Conservation (phyloP, 2,329 filamentous ascomycete genomes). For the Nigrograna mackinnonii region DNA sequence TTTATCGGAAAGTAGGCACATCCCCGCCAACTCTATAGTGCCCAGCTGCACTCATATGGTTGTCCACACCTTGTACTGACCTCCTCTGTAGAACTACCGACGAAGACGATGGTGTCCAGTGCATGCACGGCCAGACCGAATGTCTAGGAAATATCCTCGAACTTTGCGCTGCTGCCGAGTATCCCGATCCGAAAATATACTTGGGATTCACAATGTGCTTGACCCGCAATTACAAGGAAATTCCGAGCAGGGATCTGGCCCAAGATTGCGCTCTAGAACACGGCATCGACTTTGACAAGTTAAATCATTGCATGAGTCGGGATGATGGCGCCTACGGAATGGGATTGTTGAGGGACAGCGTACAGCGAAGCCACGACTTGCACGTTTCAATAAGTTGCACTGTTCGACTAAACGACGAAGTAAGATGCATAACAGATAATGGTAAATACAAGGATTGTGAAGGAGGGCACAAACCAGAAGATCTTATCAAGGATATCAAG, state of each 20-base stretch:
- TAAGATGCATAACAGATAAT: slow-evolving; percentile 82
- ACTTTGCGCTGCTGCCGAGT: slow-evolving; percentile 83
- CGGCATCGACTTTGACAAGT: slow-evolving; percentile 76
- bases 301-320: slow-evolving; percentile 81
- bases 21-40: neutral
- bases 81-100: slow-evolving; percentile 57
- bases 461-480: slow-evolving; percentile 66
- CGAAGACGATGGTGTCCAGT: slow-evolving; percentile 79
- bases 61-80: slow-evolving; percentile 3
- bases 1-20: slow-evolving; percentile 77
- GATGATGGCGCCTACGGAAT: slow-evolving; percentile 75
- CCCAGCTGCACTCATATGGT: no score
- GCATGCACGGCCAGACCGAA: slow-evolving; percentile 86
- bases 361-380: slow-evolving; percentile 60
- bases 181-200: slow-evolving; percentile 82
- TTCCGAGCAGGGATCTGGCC: slow-evolving; percentile 78
- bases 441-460: slow-evolving; percentile 81
- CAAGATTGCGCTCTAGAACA: slow-evolving; percentile 90
- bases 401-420: slow-evolving; percentile 69
- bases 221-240: slow-evolving; percentile 72
- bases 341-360: slow-evolving; percentile 68
- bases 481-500: slow-evolving; percentile 78
- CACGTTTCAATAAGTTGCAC: slow-evolving; percentile 54
- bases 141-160: slow-evolving; percentile 95
- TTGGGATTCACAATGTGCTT: slow-evolving; percentile 95